These are phyloP conservation scores for Termitomyces sp. DNA, from an alignment of 768 basidiomycete species.

Conservation along the genomic window DNA sequence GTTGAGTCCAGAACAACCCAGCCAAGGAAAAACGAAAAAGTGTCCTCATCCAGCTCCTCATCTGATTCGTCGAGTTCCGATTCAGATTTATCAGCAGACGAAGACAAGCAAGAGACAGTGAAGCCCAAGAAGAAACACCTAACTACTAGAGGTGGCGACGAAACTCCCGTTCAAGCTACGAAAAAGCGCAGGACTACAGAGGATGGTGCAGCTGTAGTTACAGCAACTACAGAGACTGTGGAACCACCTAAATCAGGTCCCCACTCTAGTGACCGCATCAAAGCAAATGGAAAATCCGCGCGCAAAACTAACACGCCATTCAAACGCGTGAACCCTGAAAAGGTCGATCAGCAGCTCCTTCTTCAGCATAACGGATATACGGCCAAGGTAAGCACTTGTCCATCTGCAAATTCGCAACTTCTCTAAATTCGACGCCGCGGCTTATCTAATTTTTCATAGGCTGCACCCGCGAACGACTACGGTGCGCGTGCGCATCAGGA, in stretches of 20 bases:
- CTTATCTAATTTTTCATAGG: conserved; percentile 30
- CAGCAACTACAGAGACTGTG: conserved; percentile 29
- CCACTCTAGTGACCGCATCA: conserved; percentile 13
- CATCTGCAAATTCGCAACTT: background rate
- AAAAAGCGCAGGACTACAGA: conserved; percentile 63
- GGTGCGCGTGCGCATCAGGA: conserved; percentile 83
- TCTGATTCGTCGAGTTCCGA: conserved; percentile 17
- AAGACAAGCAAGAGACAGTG: background rate
- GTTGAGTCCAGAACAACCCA: conserved; percentile 2
- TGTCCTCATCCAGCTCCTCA: background rate
- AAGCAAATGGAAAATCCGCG: conserved; percentile 25
- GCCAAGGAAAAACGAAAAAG: conserved; percentile 1
- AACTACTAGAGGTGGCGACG: conserved; percentile 8
- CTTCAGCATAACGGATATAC: conserved; percentile 75
- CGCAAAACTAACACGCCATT: conserved; percentile 65
- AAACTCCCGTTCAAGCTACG: conserved; percentile 34
- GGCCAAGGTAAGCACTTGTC: conserved; percentile 51
- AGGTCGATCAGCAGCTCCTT: conserved; percentile 35
- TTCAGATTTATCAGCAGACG: conserved; percentile 17
- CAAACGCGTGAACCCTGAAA: conserved; percentile 69
- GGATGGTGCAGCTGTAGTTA: conserved; percentile 45
- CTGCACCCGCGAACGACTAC: conserved; percentile 74
- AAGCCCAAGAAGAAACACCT: background rate
- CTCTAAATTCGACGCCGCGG: background rate
- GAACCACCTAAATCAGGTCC: conserved; percentile 10